These are phyloP conservation scores for Eucalyptus cloeziana DNA, from an alignment of 345 rosid genomes.

Conservation along the genomic window DNA sequence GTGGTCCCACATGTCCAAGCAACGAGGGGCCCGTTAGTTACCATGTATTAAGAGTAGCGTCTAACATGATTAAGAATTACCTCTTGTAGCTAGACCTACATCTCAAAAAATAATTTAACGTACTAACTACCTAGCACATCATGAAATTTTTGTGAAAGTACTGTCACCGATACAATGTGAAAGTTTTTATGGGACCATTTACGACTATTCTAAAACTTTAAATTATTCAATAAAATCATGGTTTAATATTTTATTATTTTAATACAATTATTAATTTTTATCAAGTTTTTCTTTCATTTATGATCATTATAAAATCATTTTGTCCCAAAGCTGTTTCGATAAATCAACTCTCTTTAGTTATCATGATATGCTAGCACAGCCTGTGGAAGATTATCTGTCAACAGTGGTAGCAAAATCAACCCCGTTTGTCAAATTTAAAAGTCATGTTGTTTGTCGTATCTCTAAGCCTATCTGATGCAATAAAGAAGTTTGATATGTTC, in stretches of 20 bases:
- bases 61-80: neutral
- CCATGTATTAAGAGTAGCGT: neutral
- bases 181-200: neutral
- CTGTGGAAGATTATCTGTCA: neutral
- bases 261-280: neutral
- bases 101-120: neutral
- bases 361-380: neutral
- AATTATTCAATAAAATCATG: neutral
- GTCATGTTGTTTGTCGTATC: neutral
- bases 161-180: rapidly evolving
- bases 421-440: neutral
- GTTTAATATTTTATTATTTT: neutral
- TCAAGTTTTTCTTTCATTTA: neutral
- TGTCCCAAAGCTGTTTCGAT: neutral
- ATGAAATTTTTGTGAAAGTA: neutral
- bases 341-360: neutral
- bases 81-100: neutral
- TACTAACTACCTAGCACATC: neutral
- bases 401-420: neutral
- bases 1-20: neutral
- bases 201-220: rapidly evolving
- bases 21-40: neutral
- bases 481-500: neutral
- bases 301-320: neutral
- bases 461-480: neutral